Evolutionary conservation across 257 asterid genomes (phyloP), one percentile per base, ranked within the genome.

Genomic region (Craterostigma plantagineum): DNA sequence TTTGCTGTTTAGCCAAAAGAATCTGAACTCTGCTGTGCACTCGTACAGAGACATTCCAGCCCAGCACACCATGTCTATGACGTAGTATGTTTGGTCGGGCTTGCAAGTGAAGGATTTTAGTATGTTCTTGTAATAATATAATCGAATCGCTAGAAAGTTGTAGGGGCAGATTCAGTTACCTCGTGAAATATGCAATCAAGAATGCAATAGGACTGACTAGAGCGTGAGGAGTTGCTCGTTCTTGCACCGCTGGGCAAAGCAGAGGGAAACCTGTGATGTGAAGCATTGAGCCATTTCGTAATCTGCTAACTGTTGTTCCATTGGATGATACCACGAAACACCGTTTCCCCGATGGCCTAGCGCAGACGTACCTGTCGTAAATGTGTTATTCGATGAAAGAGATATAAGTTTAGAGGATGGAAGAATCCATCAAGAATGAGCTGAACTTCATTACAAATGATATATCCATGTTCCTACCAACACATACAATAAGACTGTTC

Each of bases 111-210:
- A 34, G 42, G 42, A 61, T 3, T 16, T 10, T 10, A 4, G 11
- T 8, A 15, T 18, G 48, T 10, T 11, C 17, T 11, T 6, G 9
- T 15, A 10, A 16, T 23, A 23, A 23, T 23, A 6, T 23, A 6
- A 23, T 23, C 30, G 6, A 6, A 23, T 23, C 30, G 6, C 6
- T 23, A 6, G 30, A 23, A 23, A 2, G 30, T 23, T 6, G 30
- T 23, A 23, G 7, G 7, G 9, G 40, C 40, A 45, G 44, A 51
- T 38, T 10, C 8, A 53, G 18, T 43, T 64, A 90, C 95, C 98
- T 90, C 96, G 12, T 90, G 92, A 68, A 77, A 90, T 57, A 90
- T 73, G 69, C 99, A 90, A 60, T 90, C 94, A 12, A 90, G 92
- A 49, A 90, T 77, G 56, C 91, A 90, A 49, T 79, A 83, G 8